Base-by-base conservation (phyloP, 1,284 basidiomycete genomes). In the Fomes fomentarius region DNA sequence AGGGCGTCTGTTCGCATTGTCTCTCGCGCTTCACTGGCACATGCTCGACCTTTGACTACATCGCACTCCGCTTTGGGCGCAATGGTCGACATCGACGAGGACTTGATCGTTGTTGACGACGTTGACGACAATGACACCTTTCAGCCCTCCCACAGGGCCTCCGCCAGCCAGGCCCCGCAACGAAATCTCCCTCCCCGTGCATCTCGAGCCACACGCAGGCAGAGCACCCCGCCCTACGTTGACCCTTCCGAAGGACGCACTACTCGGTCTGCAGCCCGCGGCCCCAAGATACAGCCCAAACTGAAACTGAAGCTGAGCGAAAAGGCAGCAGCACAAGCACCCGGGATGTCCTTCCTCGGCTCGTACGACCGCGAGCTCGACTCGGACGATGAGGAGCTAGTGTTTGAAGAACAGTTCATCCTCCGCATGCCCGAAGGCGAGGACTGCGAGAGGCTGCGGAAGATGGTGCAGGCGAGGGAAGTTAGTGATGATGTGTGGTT, bases 381-480 rank as follows among this genome's bases (percentile, higher is more conserved):
- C 71, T 95, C 93, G 57, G 90, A 91, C 62, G 93, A 96, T 57
- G 94, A 97, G 58, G 96, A 98, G 47, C 73, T 99, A 54, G 87
- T 88, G 4, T 98, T 99, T 66, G 97, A 99, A 73, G 97, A 99
- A 74, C 96, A 99, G 68, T 97, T 99, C 69, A 89, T 99, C 53
- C 76, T 99, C 28, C 76, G 96, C 37, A 87, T 99, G 78, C 94
- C 94, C 0, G 85, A 87, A 4, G 92, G 91, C 0, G 89, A 91
- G 52, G 91, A 93, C 62, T 84, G 83, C 47, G 87, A 91, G 43
- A 87, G 82, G 61, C 64, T 97, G 56, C 82, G 84, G 65, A 93
- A 93, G 74, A 86, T 93, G 80, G 86, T 96, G 11, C 81, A 84
- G 47, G 77, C 85, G 42, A 84, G 94, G 58, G 91, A 94, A 63